Percentiles rank a stretch among this genome's conserved stretches.
These are phyloP conservation scores for Trichoderma atroviride DNA, from an alignment of 2,329 filamentous ascomycete species.

Conservation along the genomic window DNA sequence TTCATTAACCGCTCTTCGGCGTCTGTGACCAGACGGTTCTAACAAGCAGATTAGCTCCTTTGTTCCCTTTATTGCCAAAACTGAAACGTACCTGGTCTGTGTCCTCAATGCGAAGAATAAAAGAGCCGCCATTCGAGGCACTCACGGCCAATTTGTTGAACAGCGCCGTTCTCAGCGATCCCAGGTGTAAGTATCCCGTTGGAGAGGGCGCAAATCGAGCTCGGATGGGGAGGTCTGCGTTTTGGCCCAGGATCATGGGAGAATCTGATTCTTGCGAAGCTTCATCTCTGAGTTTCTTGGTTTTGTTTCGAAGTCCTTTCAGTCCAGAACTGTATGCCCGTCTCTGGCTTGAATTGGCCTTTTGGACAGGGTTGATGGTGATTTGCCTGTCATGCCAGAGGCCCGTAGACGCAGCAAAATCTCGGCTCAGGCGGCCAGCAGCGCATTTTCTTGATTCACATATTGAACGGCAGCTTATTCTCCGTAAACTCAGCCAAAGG, in stretches of 20 bases:
- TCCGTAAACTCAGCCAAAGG: conserved; percentile 18
- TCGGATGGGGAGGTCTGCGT: conserved; percentile 57
- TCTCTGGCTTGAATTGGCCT: background rate
- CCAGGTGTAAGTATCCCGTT: conserved; percentile 90
- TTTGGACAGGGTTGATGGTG: background rate
- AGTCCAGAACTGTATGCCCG: conserved; percentile 26
- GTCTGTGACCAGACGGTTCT: conserved; percentile 80
- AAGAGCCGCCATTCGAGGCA: conserved; percentile 78
- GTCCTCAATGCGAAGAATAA: conserved; percentile 89
- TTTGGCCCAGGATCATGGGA: conserved; percentile 41
- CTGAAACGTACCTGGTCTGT: conserved; percentile 76
- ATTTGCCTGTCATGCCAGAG: background rate
- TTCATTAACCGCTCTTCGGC: conserved; percentile 77
- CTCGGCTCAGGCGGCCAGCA: background rate
- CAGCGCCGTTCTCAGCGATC: conserved; percentile 88
- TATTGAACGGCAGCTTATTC: conserved; percentile 9
- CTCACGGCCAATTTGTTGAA: conserved; percentile 93
- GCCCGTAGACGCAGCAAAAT: background rate
- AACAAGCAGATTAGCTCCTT: background rate
- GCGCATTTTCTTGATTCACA: conserved; percentile 1
- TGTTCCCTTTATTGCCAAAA: background rate
- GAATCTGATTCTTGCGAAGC: conserved; percentile 14
- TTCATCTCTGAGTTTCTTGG: conserved; percentile 32
- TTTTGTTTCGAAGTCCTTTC: conserved; percentile 28
- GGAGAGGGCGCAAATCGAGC: conserved; percentile 93